Evolutionary conservation across 805 yeast species (phyloP).

Genomic region (Kodamaea neixiangensis): DNA sequence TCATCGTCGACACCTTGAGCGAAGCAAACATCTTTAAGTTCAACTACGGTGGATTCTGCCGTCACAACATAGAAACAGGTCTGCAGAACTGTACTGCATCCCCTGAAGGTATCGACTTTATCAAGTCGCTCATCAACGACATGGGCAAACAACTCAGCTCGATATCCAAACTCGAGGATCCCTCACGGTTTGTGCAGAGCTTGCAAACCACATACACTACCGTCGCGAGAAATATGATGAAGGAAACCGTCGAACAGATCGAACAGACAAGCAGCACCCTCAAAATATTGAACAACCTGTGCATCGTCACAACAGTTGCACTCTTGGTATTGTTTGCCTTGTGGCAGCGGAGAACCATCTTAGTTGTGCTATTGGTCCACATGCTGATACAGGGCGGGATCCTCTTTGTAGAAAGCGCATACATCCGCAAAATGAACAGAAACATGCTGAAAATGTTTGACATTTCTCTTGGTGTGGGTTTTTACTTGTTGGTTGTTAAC

Average conservation of each 20-base stretch:
- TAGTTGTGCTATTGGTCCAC: not conserved
- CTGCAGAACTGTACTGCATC: slow-evolving; percentile 27
- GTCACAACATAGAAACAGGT: slow-evolving; percentile 26
- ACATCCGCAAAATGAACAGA: not conserved
- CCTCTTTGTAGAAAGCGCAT: slow-evolving; percentile 3
- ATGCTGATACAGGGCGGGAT: not conserved
- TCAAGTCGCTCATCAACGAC: slow-evolving; percentile 50
- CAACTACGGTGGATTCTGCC: slow-evolving; percentile 52
- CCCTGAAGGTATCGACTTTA: slow-evolving; percentile 48
- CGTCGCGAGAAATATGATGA: slow-evolving; percentile 5
- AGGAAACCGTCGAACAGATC: slow-evolving; percentile 4
- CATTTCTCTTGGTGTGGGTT: slow-evolving; percentile 5
- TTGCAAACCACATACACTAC: slow-evolving; percentile 11
- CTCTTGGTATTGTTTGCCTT: slow-evolving; percentile 4
- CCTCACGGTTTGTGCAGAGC: slow-evolving; percentile 19
- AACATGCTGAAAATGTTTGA: not conserved
- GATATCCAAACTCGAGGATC: slow-evolving; percentile 41
- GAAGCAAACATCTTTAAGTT: slow-evolving; percentile 43
- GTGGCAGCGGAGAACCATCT: slow-evolving; percentile 6
- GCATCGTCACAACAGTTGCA: not conserved
- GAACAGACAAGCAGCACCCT: slow-evolving; percentile 4
- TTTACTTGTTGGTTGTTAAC: slow-evolving; percentile 1
- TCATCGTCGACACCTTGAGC: slow-evolving; percentile 43
- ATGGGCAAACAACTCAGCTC: slow-evolving; percentile 48
- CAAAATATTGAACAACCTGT: slow-evolving; percentile 2